Base-by-base conservation (phyloP, 192 early-diverging fungal species). In the Phlyctochytrium arcticum region DNA sequence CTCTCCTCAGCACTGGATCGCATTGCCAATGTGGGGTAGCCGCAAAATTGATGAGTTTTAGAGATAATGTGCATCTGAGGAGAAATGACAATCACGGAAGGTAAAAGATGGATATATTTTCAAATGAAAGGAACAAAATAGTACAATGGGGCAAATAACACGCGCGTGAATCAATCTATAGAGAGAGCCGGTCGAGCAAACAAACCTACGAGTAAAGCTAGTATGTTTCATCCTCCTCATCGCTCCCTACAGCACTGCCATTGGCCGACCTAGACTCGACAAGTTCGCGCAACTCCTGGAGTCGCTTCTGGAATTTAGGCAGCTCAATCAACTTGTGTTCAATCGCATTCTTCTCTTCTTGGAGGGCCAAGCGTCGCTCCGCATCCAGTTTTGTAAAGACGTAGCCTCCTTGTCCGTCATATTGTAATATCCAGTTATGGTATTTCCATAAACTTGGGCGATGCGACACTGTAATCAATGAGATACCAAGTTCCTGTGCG, bases 321-420 rank as follows among this genome's bases (percentile, higher is more conserved):
- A 87, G 76, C 71, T 92, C 88, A 36, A 87, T 77, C 54, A 93
- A 53, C 75, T 87, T 89, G 54, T 85, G 80, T 69, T 92, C 90
- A 61, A 88, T 86, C 48, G 71, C 68, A 69, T 89, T 89, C 75
- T 95, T 95, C 67, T 96, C 94, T 70, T 98, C 93, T 72, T 93
- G 91, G 46, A 96, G 77, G 36, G 87, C 88, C 36, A 96, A 75
- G 32, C 93, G 77, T 67, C 89, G 82, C 73, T 92, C 87, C 4
- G 93, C 92, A 66, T 97, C 90, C 49, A 97, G 75, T 72, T 89
- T 83, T 4, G 90, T 89, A 60, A 98, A 98, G 29, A 92, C 87
- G 72, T 97, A 96, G 12, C 94, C 95, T 10, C 96, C 94, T 77
- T 94, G 89, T 8, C 95, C 96, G 72, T 98, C 94, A 74, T 94